These are phyloP conservation scores for Malus hybrid DNA, from an alignment of 331 rosid species.

Conservation along the genomic window DNA sequence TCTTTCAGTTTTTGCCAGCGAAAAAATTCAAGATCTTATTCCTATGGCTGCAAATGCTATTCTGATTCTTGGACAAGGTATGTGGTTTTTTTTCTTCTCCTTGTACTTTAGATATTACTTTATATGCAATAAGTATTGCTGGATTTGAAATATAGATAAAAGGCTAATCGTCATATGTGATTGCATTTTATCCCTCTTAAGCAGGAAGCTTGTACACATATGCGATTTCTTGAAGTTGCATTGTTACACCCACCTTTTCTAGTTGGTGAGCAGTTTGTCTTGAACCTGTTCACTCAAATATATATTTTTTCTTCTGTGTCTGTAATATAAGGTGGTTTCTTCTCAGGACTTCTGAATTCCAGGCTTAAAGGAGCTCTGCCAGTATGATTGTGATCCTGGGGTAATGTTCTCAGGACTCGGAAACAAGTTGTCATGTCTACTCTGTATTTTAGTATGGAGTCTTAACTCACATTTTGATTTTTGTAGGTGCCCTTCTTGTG, in stretches of 20 bases:
- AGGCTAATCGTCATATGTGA: not conserved
- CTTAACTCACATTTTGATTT: not conserved
- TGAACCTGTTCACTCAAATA: not conserved
- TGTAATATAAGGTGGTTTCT: conserved; percentile 7
- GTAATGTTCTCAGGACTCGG: conserved; percentile 2
- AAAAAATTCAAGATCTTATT: conserved; percentile 72
- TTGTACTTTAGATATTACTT: not conserved
- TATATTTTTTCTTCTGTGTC: not conserved
- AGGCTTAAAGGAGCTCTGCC: conserved; percentile 27
- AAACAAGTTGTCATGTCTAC: not conserved
- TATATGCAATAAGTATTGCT: not conserved
- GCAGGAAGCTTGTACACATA: conserved; percentile 80
- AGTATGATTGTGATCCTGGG: conserved; percentile 27
- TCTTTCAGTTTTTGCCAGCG: conserved; percentile 59
- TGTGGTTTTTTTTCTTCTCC: not conserved
- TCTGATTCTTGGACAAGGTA: conserved; percentile 95
- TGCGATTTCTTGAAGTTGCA: conserved; percentile 63
- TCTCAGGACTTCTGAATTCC: conserved; percentile 33
- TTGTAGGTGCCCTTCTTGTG: conserved; percentile 1
- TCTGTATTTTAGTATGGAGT: too few relatives aligned
- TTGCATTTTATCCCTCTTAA: not conserved
- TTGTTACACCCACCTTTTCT: conserved; percentile 21
- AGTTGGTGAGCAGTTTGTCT: conserved; percentile 36
- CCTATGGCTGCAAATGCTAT: conserved; percentile 60
- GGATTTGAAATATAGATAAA: not conserved